phyloP scores from a whole-genome alignment of 768 basidiomycete species.

The Lyophyllum shimeji region DNA sequence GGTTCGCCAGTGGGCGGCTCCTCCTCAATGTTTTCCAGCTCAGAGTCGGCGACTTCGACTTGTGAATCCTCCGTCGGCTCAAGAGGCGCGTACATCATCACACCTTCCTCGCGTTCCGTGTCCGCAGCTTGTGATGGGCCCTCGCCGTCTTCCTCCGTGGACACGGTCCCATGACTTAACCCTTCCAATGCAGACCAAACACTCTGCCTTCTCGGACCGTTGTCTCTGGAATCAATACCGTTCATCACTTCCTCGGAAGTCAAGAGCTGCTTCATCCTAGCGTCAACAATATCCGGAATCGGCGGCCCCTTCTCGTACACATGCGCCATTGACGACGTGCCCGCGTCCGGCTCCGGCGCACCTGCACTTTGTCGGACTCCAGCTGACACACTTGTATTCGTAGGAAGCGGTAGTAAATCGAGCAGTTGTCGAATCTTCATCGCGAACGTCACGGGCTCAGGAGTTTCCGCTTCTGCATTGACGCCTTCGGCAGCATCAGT shows the following conservation, averaged over 20 bases:
- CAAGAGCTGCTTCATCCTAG: conserved; percentile 47
- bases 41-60: conserved; percentile 68
- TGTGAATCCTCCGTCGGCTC: conserved; percentile 60
- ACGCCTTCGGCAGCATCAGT: background rate
- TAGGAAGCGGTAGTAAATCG: conserved; percentile 34
- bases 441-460: conserved; percentile 38
- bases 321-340: background rate
- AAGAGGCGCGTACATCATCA: conserved; percentile 80
- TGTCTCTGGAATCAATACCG: conserved; percentile 34
- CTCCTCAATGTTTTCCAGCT: conserved; percentile 45
- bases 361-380: conserved; percentile 13
- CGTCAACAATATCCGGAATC: conserved; percentile 43
- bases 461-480: conserved; percentile 18
- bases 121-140: conserved; percentile 19
- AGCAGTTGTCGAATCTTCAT: conserved; percentile 34
- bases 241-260: conserved; percentile 68
- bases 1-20: conserved; percentile 1
- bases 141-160: conserved; percentile 11
- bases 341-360: conserved; percentile 3
- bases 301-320: conserved; percentile 33
- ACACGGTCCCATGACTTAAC: conserved; percentile 25
- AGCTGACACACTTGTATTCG: conserved; percentile 19
- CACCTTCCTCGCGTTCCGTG: conserved; percentile 46
- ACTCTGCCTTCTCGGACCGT: conserved; percentile 33
- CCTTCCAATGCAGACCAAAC: conserved; percentile 63